phyloP scores from a whole-genome alignment of 192 early-diverging fungal genomes.

The Rhizophagus prolifer region DNA sequence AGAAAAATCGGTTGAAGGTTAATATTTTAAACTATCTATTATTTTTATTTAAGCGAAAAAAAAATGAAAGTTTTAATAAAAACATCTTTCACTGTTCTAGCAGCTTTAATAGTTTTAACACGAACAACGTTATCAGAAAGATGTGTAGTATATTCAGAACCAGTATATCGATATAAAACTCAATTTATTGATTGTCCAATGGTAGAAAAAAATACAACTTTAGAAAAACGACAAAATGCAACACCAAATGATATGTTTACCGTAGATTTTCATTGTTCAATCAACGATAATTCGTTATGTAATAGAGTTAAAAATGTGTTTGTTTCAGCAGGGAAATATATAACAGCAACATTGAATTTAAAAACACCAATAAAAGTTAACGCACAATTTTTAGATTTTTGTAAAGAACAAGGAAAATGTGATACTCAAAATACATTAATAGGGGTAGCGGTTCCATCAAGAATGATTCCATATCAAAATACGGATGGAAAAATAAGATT shows the following conservation, averaged over 20 bases:
- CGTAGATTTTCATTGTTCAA: background rate
- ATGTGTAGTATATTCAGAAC: background rate
- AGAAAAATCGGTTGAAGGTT: too few species aligned
- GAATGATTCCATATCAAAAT: slow-evolving; percentile 39
- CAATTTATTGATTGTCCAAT: background rate
- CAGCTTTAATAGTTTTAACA: too few species aligned
- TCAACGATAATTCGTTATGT: slow-evolving; percentile 18
- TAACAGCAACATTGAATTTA: slow-evolving; percentile 34
- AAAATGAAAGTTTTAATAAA: too few species aligned
- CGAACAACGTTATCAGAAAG: background rate
- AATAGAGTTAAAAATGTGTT: slow-evolving; percentile 32
- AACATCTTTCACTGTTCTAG: too few species aligned
- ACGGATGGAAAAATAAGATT: slow-evolving; percentile 35
- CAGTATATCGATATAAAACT: background rate
- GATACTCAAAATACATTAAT: background rate
- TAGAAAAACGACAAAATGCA: too few species aligned
- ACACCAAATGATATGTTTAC: slow-evolving; percentile 1
- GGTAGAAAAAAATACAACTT: background rate
- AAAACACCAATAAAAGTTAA: slow-evolving; percentile 35
- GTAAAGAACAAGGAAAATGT: slow-evolving; percentile 2
- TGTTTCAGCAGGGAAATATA: slow-evolving; percentile 31
- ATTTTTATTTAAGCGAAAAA: too few species aligned
- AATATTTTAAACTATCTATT: too few species aligned
- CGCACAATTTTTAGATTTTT: slow-evolving; percentile 39
- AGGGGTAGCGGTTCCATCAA: slow-evolving; percentile 37